Conservation (phyloP, 768 basidiomycete species). For the Boletus fagicola region DNA sequence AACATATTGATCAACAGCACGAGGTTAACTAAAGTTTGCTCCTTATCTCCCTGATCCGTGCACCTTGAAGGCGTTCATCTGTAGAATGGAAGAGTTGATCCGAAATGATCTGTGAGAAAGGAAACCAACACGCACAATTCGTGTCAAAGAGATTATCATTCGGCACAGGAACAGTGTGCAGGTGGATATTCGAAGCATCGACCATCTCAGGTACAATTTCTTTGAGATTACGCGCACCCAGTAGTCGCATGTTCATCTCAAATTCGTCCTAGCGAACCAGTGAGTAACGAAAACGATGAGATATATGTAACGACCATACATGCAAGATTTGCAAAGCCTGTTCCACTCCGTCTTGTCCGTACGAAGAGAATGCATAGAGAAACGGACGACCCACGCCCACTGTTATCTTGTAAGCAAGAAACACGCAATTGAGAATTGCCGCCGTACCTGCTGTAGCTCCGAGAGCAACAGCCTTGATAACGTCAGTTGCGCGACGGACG, state of each 20-base stretch:
- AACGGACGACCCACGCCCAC: slow-evolving; percentile 87
- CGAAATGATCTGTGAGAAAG: neutral
- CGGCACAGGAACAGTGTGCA: slow-evolving; percentile 68
- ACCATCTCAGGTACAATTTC: slow-evolving; percentile 91
- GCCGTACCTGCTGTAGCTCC: slow-evolving; percentile 78
- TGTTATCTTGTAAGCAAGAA: slow-evolving; percentile 23
- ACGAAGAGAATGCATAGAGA: slow-evolving; percentile 84
- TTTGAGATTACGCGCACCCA: slow-evolving; percentile 78
- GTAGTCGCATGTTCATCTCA: slow-evolving; percentile 94
- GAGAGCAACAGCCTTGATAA: slow-evolving; percentile 83
- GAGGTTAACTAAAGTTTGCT: slow-evolving; percentile 36
- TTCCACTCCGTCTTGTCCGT: slow-evolving; percentile 85
- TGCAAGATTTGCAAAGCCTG: slow-evolving; percentile 76
- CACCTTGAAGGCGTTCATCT: slow-evolving; percentile 47
- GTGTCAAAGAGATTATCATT: slow-evolving; percentile 69
- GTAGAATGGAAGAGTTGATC: slow-evolving; percentile 7
- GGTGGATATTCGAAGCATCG: slow-evolving; percentile 66
- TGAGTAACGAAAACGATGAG: neutral
- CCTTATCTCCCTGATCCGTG: slow-evolving; percentile 39
- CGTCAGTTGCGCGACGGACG: slow-evolving; percentile 85
- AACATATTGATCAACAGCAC: neutral
- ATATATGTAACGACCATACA: slow-evolving; percentile 38
- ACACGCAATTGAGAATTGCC: neutral
- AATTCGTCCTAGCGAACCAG: slow-evolving; percentile 75
- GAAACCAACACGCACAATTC: slow-evolving; percentile 64